Conservation (phyloP, 116 monocot genomes). For the Iris pallida region DNA sequence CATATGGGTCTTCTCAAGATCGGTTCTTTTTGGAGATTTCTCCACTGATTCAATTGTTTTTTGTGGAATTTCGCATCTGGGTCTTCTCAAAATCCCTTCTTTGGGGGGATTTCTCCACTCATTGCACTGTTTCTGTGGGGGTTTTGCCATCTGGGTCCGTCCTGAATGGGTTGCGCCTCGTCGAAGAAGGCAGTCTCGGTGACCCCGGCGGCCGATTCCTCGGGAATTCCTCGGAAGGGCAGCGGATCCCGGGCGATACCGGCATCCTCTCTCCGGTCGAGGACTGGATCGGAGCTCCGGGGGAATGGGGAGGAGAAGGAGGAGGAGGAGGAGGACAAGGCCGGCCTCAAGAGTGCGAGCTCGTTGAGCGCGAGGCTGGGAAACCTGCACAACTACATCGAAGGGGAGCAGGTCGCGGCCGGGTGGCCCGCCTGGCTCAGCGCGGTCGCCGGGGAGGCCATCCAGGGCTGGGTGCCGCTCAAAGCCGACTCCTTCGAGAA, state of each 20-base stretch:
- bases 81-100: not conserved
- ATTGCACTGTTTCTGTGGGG: not conserved
- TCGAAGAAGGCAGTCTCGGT: slow-evolving; percentile 68
- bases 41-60: not conserved
- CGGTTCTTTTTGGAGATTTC: not conserved
- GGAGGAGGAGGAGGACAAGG: slow-evolving; percentile 6
- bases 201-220: slow-evolving; percentile 58
- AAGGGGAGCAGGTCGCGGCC: slow-evolving; percentile 87
- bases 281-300: slow-evolving; percentile 7
- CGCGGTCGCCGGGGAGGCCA: slow-evolving; percentile 79
- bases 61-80: not conserved
- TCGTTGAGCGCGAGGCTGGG: slow-evolving; percentile 44
- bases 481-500: slow-evolving; percentile 87
- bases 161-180: slow-evolving; percentile 51
- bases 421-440: slow-evolving; percentile 96
- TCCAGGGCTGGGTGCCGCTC: slow-evolving; percentile 92
- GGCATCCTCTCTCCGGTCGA: slow-evolving; percentile 22
- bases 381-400: slow-evolving; percentile 57
- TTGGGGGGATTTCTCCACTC: not conserved
- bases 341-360: slow-evolving; percentile 9
- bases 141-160: not conserved
- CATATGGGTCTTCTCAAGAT: slow-evolving; percentile 1
- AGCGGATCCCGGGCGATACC: slow-evolving; percentile 17
- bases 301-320: slow-evolving; percentile 16
- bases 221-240: slow-evolving; percentile 33